Conservation (phyloP, 768 basidiomycete genomes). For the Clavaria fumosa region DNA sequence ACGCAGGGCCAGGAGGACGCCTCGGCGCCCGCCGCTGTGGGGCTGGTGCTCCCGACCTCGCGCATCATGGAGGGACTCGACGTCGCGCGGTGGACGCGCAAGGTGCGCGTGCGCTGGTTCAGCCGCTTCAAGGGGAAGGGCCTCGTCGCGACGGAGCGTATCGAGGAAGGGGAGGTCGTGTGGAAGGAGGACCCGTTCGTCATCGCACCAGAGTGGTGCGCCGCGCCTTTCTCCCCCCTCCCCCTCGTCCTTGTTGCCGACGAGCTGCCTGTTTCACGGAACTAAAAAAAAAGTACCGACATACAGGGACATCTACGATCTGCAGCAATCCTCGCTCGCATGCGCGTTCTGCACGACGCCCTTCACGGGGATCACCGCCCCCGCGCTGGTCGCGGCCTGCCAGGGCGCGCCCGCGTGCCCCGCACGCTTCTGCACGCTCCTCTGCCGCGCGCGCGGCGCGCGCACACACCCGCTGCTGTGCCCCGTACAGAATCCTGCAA, state of each 20-base stretch:
- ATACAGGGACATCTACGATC: constrained; percentile 64
- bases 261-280: too few relatives aligned
- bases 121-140: constrained; percentile 68
- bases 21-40: constrained; percentile 17
- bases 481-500: constrained; percentile 56
- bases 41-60: constrained; percentile 40
- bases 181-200: constrained; percentile 81
- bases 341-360: constrained; percentile 67
- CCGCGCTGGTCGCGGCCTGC: constrained; percentile 24
- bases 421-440: constrained; percentile 64
- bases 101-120: constrained; percentile 55
- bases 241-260: constrained; percentile 4
- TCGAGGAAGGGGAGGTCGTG: constrained; percentile 55
- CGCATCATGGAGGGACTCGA: constrained; percentile 49
- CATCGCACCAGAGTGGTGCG: constrained; percentile 65
- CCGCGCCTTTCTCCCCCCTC: neutral
- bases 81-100: constrained; percentile 42
- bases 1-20: too few relatives aligned
- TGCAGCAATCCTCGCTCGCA: constrained; percentile 41
- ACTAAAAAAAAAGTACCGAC: too few relatives aligned
- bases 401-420: constrained; percentile 43
- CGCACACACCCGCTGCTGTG: constrained; percentile 61
- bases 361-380: constrained; percentile 38
- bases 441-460: constrained; percentile 54
- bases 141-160: constrained; percentile 51